Conservation (phyloP, 2,329 filamentous ascomycete species). For the Fusarium multiceps region DNA sequence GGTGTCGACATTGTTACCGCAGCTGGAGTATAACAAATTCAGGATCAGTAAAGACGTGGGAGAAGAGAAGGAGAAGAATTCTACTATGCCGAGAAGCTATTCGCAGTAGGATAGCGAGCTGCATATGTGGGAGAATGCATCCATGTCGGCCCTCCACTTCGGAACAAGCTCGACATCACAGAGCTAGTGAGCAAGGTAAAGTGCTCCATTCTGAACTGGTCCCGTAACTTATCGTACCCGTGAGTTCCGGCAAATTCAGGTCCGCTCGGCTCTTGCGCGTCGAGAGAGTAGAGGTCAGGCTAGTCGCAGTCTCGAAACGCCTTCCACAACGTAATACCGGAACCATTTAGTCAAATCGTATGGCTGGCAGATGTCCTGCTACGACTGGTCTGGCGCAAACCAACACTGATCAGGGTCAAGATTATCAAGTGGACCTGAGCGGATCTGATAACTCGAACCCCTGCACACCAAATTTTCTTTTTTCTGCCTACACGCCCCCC, state of each 20-base stretch:
- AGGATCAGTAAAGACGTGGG: not conserved
- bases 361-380: conserved; percentile 2
- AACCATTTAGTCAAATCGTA: conserved; percentile 13
- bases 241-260: conserved; percentile 18
- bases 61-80: not conserved
- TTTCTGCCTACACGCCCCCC: conserved; percentile 3
- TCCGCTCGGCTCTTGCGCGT: conserved; percentile 3
- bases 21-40: not conserved
- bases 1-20: conserved; percentile 33
- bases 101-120: conserved; percentile 21
- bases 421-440: conserved; percentile 32
- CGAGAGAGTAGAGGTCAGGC: not conserved
- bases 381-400: conserved; percentile 18
- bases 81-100: conserved; percentile 35
- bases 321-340: conserved; percentile 17
- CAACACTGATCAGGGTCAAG: conserved; percentile 19
- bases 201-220: conserved; percentile 2
- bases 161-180: conserved; percentile 13
- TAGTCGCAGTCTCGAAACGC: conserved; percentile 10
- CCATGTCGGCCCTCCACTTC: conserved; percentile 19
- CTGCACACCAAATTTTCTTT: not conserved
- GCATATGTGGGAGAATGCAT: conserved; percentile 14
- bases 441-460: conserved; percentile 45
- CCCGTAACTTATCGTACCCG: conserved; percentile 1
- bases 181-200: not conserved